Evolutionary conservation across 2,329 filamentous ascomycete genomes (phyloP).

Genomic region (Geosmithia putterillii): DNA sequence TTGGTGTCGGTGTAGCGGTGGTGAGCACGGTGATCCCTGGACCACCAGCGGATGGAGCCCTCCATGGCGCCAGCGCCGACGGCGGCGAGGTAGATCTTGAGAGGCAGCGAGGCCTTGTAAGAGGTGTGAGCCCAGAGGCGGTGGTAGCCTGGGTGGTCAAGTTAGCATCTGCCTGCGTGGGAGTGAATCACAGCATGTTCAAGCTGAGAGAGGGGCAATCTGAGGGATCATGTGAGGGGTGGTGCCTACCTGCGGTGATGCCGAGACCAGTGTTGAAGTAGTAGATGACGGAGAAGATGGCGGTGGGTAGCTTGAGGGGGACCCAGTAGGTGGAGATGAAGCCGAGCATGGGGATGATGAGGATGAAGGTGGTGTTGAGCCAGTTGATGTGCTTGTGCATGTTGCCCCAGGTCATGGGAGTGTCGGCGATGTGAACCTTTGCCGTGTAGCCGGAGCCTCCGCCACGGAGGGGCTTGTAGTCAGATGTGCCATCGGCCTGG

Average conservation of each 20-base stretch:
- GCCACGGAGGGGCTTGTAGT: slow-evolving; percentile 37
- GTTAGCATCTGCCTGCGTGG: slow-evolving; percentile 1
- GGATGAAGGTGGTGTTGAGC: slow-evolving; percentile 75
- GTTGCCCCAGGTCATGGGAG: slow-evolving; percentile 67
- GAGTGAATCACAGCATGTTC: too few relatives aligned
- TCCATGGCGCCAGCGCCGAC: slow-evolving; percentile 75
- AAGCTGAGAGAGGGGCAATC: background rate
- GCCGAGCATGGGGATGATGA: slow-evolving; percentile 64
- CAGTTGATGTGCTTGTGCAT: slow-evolving; percentile 93
- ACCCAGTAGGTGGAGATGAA: slow-evolving; percentile 68
- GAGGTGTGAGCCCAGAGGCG: slow-evolving; percentile 79
- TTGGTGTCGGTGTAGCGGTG: slow-evolving; percentile 89
- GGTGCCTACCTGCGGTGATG: slow-evolving; percentile 56
- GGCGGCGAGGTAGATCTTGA: slow-evolving; percentile 72
- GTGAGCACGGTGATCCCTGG: slow-evolving; percentile 74
- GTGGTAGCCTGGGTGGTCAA: slow-evolving; percentile 27
- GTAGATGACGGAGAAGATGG: slow-evolving; percentile 61
- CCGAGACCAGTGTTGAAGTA: slow-evolving; percentile 78
- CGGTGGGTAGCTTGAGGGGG: slow-evolving; percentile 59
- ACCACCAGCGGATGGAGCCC: slow-evolving; percentile 84
- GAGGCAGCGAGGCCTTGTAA: slow-evolving; percentile 64
- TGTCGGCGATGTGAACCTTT: slow-evolving; percentile 80
- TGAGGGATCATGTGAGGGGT: slow-evolving; percentile 1
- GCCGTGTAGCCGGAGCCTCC: slow-evolving; percentile 34
- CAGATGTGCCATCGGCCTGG: slow-evolving; percentile 37